Percentiles rank a stretch among this genome's conserved stretches.
Conservation (phyloP, 2,329 filamentous ascomycete genomes). For the Annulohypoxylon truncatum region DNA sequence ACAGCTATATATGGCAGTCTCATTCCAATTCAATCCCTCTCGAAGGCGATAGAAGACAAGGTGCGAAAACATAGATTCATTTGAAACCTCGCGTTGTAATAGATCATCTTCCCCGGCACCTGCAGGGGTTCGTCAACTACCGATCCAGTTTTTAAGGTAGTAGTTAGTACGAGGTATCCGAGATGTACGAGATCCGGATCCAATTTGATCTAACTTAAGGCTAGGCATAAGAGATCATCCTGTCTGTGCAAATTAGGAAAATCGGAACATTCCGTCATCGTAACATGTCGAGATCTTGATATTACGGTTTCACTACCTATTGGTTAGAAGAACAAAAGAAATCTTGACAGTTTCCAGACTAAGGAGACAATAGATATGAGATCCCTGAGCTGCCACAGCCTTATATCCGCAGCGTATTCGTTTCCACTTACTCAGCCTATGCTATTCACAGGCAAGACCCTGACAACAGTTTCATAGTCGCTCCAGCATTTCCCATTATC, state of each 20-base stretch:
- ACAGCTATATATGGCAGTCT: neutral
- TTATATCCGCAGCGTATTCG: neutral
- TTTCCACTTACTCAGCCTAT: neutral
- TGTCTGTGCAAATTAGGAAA: neutral
- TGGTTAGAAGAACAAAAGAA: neutral
- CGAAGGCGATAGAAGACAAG: neutral
- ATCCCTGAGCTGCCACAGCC: neutral
- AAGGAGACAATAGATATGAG: neutral
- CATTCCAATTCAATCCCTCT: neutral
- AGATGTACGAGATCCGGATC: constrained; percentile 26
- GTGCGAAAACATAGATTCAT: neutral
- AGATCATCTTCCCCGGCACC: neutral
- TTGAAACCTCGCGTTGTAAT: neutral
- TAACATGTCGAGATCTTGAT: neutral
- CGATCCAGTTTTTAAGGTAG: constrained; percentile 12
- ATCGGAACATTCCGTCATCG: neutral
- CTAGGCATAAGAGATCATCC: neutral
- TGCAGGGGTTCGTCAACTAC: neutral
- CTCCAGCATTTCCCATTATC: neutral
- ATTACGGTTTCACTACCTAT: neutral
- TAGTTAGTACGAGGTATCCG: neutral
- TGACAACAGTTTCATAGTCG: neutral
- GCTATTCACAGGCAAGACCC: neutral
- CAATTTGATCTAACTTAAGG: neutral
- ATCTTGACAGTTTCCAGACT: neutral